A percentile compares a stretch with the other conserved stretches of the same genome.
These are phyloP conservation scores for Deinandra increscens DNA, from an alignment of 129 eudicot species.

Conservation along the genomic window DNA sequence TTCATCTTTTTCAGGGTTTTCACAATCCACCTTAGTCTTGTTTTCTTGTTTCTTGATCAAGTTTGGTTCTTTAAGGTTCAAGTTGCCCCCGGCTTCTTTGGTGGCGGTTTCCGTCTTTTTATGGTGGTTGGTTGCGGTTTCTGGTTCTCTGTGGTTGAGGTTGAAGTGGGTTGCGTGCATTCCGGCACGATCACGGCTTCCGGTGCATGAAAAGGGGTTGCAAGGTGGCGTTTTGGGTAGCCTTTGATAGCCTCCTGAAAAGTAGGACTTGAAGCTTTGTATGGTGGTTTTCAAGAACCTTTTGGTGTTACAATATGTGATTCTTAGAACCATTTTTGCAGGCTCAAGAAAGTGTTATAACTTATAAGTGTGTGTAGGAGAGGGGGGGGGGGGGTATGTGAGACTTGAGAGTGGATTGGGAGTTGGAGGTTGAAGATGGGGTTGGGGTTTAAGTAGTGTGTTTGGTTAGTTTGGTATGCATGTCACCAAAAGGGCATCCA, in stretches of 20 bases:
- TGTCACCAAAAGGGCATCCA: background rate
- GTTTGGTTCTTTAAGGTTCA: conserved; percentile 11
- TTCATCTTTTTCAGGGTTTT: background rate
- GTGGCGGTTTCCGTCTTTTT: background rate
- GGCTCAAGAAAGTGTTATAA: no score
- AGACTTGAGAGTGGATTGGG: conserved; percentile 8
- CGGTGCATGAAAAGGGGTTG: conserved; percentile 42
- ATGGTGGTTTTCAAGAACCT: conserved; percentile 47
- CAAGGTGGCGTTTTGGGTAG: conserved; percentile 54
- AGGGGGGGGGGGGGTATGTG: background rate
- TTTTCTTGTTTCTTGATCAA: conserved; percentile 20
- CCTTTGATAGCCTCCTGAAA: conserved; percentile 46
- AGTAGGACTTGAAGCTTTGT: conserved; percentile 44
- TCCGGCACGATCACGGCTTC: background rate
- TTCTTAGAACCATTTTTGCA: conserved; percentile 41
- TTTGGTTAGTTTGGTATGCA: conserved; percentile 1
- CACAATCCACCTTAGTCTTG: background rate
- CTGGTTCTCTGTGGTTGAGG: conserved; percentile 26
- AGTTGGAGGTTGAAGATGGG: conserved; percentile 21
- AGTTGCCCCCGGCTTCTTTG: background rate
- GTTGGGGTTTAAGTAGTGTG: conserved; percentile 31
- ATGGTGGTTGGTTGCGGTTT: conserved; percentile 27
- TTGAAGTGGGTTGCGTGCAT: conserved; percentile 17
- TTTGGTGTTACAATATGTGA: conserved; percentile 46
- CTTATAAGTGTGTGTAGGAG: background rate